A percentile compares a stretch with the other conserved stretches of the same genome.
These are phyloP conservation scores for Mycena albidolilacea DNA, from an alignment of 768 basidiomycete species.

Conservation along the genomic window DNA sequence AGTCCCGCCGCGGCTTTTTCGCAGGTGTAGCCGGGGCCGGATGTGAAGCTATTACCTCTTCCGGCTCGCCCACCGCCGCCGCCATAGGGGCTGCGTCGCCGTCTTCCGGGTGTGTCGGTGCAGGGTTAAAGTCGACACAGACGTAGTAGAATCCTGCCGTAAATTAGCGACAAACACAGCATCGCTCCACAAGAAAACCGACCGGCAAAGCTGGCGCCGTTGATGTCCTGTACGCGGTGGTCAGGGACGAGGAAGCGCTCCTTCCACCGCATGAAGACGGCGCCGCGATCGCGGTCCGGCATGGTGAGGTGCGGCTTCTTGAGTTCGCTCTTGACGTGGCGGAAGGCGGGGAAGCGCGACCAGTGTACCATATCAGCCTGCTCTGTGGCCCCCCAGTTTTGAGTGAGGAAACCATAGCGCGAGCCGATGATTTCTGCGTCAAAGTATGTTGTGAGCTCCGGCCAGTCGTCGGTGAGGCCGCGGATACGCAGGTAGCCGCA, in stretches of 20 bases:
- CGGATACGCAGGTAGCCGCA: slow-evolving; percentile 95
- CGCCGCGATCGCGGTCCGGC: slow-evolving; percentile 80
- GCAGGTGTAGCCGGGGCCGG: slow-evolving; percentile 43
- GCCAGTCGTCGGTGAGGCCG: slow-evolving; percentile 94
- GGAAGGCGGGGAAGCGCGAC: slow-evolving; percentile 93
- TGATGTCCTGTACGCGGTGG: slow-evolving; percentile 93
- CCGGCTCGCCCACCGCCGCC: slow-evolving; percentile 39
- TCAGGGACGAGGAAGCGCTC: slow-evolving; percentile 97
- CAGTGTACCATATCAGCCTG: slow-evolving; percentile 95
- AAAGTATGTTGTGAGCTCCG: slow-evolving; percentile 96
- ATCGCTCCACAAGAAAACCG: slow-evolving; percentile 44
- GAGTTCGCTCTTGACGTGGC: slow-evolving; percentile 84
- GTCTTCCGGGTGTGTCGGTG: slow-evolving; percentile 49
- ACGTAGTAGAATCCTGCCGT: slow-evolving; percentile 93
- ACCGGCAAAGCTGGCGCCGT: slow-evolving; percentile 96
- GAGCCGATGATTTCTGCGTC: slow-evolving; percentile 96
- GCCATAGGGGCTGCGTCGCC: slow-evolving; percentile 23
- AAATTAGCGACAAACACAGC: not conserved
- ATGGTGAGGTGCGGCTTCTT: slow-evolving; percentile 85
- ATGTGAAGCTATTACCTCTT: slow-evolving; percentile 42
- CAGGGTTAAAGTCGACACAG: slow-evolving; percentile 92
- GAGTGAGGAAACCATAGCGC: slow-evolving; percentile 92
- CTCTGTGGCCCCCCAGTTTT: slow-evolving; percentile 92
- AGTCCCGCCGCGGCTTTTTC: slow-evolving; percentile 59
- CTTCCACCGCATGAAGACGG: slow-evolving; percentile 97